These are phyloP conservation scores for Lactarius psammicola DNA, from an alignment of 768 basidiomycete genomes.

Conservation along the genomic window DNA sequence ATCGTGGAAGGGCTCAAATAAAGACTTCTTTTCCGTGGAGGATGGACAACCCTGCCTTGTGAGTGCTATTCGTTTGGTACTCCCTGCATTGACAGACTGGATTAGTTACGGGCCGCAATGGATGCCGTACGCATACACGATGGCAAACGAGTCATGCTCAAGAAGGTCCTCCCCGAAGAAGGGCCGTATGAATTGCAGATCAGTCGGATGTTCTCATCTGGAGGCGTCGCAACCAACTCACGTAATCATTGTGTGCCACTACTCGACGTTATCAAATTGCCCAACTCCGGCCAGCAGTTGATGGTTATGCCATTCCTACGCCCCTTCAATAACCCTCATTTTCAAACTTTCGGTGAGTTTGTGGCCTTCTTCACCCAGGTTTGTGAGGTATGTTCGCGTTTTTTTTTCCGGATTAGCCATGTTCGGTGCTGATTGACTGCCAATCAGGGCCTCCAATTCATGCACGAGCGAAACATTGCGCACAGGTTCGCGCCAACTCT, in stretches of 20 bases:
- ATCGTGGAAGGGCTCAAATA: constrained; percentile 15
- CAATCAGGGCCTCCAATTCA: constrained; percentile 30
- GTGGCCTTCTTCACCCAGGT: constrained; percentile 32
- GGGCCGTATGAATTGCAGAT: constrained; percentile 21
- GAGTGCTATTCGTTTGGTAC: not conserved
- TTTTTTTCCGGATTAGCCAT: not conserved
- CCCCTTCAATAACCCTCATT: constrained; percentile 29
- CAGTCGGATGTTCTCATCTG: constrained; percentile 14
- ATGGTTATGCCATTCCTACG: constrained; percentile 32
- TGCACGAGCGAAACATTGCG: constrained; percentile 31
- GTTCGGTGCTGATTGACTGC: not conserved
- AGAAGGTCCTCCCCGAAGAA: constrained; percentile 18
- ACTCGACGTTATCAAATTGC: constrained; percentile 28
- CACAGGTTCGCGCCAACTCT: constrained; percentile 24
- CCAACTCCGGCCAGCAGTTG: constrained; percentile 13
- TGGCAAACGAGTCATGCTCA: constrained; percentile 29
- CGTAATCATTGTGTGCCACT: constrained; percentile 32
- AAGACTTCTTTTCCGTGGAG: constrained; percentile 16
- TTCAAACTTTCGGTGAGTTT: constrained; percentile 32
- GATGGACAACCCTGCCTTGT: constrained; percentile 19
- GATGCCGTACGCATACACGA: constrained; percentile 29
- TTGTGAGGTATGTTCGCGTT: constrained; percentile 27
- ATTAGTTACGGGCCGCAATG: constrained; percentile 17
- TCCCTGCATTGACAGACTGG: not conserved
- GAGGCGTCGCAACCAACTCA: constrained; percentile 19